Evolutionary conservation across 2,329 filamentous ascomycete species (phyloP), one percentile per base, ranked within the genome.

Genomic region (Penicillium sp.): DNA sequence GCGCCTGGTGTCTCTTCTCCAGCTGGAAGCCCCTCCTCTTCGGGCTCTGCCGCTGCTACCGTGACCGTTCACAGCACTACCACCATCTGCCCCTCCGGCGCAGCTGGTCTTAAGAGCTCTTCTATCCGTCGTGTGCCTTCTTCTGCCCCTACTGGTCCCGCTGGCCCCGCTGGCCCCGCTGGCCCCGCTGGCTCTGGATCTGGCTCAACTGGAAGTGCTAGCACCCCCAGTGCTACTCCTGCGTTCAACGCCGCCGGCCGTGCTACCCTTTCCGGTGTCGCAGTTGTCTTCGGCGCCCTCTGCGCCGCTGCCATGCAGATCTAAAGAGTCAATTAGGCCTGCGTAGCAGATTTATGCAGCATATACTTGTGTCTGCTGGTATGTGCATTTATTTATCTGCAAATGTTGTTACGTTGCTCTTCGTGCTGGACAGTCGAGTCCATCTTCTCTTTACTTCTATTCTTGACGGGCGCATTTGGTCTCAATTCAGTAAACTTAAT

Each of bases 161-260:
- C 30, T 1, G 28, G 28, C 50, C 30, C 63, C 40, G 33, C 62
- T 49, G 17, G 65, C 44, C n/a, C n/a, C n/a, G n/a, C n/a, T 28
- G 28, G 28, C 28, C 28, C 28, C 28, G 28, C 53, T 24, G 28
- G 22, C 54, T 38, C 58, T 24, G 37, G 53, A 15, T 17, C 51
- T 42, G 24, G 30, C 10, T 38, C 51, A 8, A 17, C 51, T 9
- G 37, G 37, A 33, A 44, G 53, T 22, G 55, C 51, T 22, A 30
- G 40, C 53, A 56, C 56, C 59, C 53, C 61, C 19, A 56, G 53
- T 17, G 47, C 67, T 37, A 60, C 33, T 26, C 56, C 61, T 10
- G 37, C 65, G 2, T 72, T 65, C 66, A 72, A 70, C 61, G 70
- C 67, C 12, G 71, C 70, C 26, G 70, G 69, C 37, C 68, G 70